Percentiles rank a stretch among this genome's conserved stretches.
Conservation (phyloP, 768 basidiomycete genomes). For the Boletus pseudo-olivaceus region DNA sequence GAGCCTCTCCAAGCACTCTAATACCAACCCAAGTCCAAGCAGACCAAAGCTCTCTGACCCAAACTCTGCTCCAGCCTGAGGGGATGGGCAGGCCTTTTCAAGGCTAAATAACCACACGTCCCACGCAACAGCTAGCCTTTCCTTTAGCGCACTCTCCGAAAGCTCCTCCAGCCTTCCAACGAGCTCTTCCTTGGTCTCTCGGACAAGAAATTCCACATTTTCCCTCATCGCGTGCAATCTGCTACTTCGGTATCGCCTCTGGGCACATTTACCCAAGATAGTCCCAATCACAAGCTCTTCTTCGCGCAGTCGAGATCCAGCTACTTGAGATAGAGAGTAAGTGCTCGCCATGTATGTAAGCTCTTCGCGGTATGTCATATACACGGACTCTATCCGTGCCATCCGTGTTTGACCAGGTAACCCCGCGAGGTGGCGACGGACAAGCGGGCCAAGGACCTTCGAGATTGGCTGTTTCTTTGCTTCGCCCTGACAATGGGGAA, state of each 20-base stretch:
- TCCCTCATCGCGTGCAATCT: slow-evolving; percentile 61
- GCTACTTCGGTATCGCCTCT: slow-evolving; percentile 56
- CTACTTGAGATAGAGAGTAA: slow-evolving; percentile 58
- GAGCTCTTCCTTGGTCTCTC: slow-evolving; percentile 42
- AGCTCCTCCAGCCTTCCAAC: slow-evolving; percentile 30
- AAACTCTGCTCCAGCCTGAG: slow-evolving; percentile 28
- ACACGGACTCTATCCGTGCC: slow-evolving; percentile 17
- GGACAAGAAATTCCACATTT: slow-evolving; percentile 50
- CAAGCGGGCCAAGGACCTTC: slow-evolving; percentile 16
- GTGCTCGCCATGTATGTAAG: slow-evolving; percentile 67
- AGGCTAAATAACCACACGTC: slow-evolving; percentile 58
- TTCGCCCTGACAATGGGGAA: slow-evolving; percentile 3
- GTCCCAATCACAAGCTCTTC: slow-evolving; percentile 74
- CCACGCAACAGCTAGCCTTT: slow-evolving; percentile 56
- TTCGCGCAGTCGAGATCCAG: slow-evolving; percentile 57
- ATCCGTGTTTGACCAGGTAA: neutral
- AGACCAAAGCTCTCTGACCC: slow-evolving; percentile 67
- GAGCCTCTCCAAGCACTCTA: slow-evolving; percentile 53
- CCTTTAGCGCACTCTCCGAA: slow-evolving; percentile 29
- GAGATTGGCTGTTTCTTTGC: slow-evolving; percentile 34
- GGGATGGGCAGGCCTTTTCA: slow-evolving; percentile 29
- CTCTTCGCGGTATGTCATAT: slow-evolving; percentile 52
- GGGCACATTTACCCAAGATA: slow-evolving; percentile 66
- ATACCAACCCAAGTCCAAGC: slow-evolving; percentile 54
- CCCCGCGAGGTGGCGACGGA: slow-evolving; percentile 19